These are phyloP conservation scores for Penicillium alfredii DNA, from an alignment of 495 filamentous ascomycete genomes.

Conservation along the genomic window DNA sequence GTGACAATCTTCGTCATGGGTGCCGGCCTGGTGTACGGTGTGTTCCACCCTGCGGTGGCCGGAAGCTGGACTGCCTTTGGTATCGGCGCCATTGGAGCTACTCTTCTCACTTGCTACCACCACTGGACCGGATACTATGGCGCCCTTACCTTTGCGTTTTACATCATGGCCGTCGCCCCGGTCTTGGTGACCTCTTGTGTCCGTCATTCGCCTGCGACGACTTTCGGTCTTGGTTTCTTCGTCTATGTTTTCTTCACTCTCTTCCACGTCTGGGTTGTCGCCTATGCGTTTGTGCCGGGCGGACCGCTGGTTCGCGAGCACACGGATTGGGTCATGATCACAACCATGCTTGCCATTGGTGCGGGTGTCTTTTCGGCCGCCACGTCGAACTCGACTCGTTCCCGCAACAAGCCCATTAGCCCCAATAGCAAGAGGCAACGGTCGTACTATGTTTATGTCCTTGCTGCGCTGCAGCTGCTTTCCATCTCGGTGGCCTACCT, in stretches of 20 bases:
- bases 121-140: conserved; percentile 93
- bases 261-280: conserved; percentile 97
- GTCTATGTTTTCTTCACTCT: conserved; percentile 87
- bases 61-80: conserved; percentile 79
- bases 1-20: conserved; percentile 83
- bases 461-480: conserved; percentile 68
- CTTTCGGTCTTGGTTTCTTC: conserved; percentile 83
- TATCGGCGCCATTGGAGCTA: conserved; percentile 70
- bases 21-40: conserved; percentile 68
- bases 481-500: conserved; percentile 77
- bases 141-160: conserved; percentile 65
- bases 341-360: conserved; percentile 78
- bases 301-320: conserved; percentile 89
- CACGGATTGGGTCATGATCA: conserved; percentile 90
- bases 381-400: conserved; percentile 42
- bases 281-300: conserved; percentile 98
- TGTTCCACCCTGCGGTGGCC: conserved; percentile 63
- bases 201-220: conserved; percentile 63
- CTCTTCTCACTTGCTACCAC: conserved; percentile 67
- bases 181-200: conserved; percentile 71
- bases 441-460: conserved; percentile 69
- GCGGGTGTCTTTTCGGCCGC: conserved; percentile 76
- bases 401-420: conserved; percentile 45
- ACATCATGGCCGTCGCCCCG: conserved; percentile 74
- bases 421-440: conserved; percentile 50